phyloP scores from a whole-genome alignment of 106 monocot species.

The Acorus gramineus region DNA sequence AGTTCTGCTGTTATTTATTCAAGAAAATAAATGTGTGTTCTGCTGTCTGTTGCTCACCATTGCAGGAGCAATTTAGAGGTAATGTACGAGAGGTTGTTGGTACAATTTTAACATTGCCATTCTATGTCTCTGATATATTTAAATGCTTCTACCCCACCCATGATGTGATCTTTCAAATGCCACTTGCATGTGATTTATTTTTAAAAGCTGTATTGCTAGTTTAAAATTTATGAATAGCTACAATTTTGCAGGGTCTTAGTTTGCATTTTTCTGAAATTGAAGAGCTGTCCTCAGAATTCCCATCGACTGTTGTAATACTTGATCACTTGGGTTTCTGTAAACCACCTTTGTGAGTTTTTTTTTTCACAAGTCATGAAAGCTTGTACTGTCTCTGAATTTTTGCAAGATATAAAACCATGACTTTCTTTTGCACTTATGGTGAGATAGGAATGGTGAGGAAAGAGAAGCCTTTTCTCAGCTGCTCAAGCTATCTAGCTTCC shows the following conservation, averaged over 20 bases:
- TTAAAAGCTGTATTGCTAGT: no score
- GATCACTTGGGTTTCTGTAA: conserved; percentile 84
- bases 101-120: no score
- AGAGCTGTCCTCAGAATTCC: conserved; percentile 59
- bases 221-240: no score
- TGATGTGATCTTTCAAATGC: no score
- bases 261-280: conserved; percentile 64
- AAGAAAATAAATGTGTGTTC: background rate
- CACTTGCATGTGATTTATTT: no score
- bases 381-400: background rate
- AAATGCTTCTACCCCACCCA: no score
- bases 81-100: background rate
- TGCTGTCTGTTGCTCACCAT: background rate
- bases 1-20: background rate
- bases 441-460: conserved; percentile 53
- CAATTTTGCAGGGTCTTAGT: conserved; percentile 47
- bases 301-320: conserved; percentile 61
- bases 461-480: conserved; percentile 28
- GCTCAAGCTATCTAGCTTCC: conserved; percentile 60
- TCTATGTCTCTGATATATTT: no score
- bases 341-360: conserved; percentile 43
- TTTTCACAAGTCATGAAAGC: background rate
- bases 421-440: background rate
- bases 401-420: background rate
- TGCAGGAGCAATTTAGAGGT: background rate